phyloP scores from a whole-genome alignment of 768 basidiomycete species.

The Lepiota subincarnata region DNA sequence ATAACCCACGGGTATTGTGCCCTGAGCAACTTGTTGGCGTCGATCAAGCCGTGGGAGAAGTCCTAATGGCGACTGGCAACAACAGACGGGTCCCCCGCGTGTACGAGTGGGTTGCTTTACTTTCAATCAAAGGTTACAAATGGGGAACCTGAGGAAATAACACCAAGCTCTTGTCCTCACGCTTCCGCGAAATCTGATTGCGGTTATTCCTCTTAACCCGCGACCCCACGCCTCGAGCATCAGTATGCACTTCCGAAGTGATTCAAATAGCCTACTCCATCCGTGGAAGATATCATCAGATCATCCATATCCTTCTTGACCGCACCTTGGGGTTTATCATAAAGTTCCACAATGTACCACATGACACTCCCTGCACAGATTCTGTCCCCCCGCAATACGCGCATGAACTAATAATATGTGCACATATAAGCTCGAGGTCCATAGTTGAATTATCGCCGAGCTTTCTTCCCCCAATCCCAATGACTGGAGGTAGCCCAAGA shows the following conservation, averaged over 20 bases:
- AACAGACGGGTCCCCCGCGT: too few species aligned
- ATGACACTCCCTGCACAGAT: neutral
- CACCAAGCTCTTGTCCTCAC: too few species aligned
- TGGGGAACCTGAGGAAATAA: too few species aligned
- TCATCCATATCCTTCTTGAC: neutral
- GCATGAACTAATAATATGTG: conserved; percentile 1
- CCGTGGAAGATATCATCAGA: neutral
- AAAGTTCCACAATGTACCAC: neutral
- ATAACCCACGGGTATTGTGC: too few species aligned
- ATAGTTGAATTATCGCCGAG: neutral
- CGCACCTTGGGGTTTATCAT: neutral
- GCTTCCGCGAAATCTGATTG: neutral
- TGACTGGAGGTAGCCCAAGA: conserved; percentile 42
- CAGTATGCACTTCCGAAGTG: neutral
- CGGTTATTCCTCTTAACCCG: neutral
- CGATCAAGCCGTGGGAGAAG: too few species aligned
- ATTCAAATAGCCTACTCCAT: neutral
- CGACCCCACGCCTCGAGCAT: neutral
- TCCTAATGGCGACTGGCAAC: too few species aligned
- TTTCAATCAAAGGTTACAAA: too few species aligned
- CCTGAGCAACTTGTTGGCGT: too few species aligned
- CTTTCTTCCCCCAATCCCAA: conserved; percentile 19
- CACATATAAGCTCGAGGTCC: conserved; percentile 3
- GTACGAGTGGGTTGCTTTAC: too few species aligned
- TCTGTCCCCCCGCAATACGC: conserved; percentile 1